Evolutionary conservation across 2,329 filamentous ascomycete species (phyloP).

Genomic region (Fusarium sp.): DNA sequence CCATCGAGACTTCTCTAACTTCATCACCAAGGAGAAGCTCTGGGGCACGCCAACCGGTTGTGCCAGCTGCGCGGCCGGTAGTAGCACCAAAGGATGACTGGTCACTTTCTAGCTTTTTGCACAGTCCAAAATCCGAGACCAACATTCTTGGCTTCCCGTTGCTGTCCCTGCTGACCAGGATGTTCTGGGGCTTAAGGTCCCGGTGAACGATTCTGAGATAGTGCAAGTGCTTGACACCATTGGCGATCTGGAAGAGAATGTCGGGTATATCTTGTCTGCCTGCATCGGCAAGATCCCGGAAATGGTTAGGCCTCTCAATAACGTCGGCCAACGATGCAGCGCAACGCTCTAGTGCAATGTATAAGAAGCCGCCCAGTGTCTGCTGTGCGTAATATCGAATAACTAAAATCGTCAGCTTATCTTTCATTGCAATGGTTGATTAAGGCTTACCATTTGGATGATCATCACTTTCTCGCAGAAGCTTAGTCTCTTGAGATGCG

Average conservation of each 20-base stretch:
- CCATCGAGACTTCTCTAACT: constrained; percentile 62
- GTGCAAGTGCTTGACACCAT: constrained; percentile 90
- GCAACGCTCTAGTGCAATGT: constrained; percentile 95
- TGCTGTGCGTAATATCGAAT: constrained; percentile 97
- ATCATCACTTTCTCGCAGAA: constrained; percentile 93
- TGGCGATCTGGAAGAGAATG: constrained; percentile 89
- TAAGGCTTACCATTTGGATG: constrained; percentile 79
- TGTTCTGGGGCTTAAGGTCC: constrained; percentile 98
- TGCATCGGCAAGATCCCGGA: constrained; percentile 76
- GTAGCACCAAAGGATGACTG: constrained; percentile 96
- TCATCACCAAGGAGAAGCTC: constrained; percentile 90
- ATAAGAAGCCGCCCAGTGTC: constrained; percentile 88
- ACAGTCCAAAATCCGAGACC: constrained; percentile 97
- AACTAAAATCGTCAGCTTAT: constrained; percentile 64
- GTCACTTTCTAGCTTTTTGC: constrained; percentile 95
- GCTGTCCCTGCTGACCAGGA: constrained; percentile 83
- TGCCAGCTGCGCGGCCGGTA: constrained; percentile 92
- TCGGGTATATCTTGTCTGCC: constrained; percentile 82
- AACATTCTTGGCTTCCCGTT: constrained; percentile 82
- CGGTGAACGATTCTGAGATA: constrained; percentile 94
- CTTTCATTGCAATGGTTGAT: too few species aligned
- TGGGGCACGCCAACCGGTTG: constrained; percentile 95
- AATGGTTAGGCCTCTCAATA: constrained; percentile 79
- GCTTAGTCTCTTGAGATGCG: constrained; percentile 90
- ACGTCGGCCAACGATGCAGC: constrained; percentile 94